These are phyloP conservation scores for Coniferiporia sulphurascens DNA, from an alignment of 1,284 basidiomycete species.

Conservation along the genomic window DNA sequence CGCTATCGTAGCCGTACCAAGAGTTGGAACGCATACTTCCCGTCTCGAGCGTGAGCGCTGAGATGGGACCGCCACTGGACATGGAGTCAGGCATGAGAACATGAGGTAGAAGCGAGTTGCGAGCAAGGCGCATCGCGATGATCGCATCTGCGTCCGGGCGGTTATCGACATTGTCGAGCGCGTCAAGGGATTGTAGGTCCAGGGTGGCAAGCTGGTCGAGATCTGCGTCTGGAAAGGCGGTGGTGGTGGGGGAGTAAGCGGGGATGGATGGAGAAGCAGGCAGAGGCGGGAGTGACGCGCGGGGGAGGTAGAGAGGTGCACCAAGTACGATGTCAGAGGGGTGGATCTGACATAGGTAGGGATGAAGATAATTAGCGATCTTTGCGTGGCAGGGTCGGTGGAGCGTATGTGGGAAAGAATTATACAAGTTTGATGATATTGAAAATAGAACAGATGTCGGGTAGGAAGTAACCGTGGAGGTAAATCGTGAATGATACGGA, in stretches of 20 bases:
- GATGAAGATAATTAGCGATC: not conserved
- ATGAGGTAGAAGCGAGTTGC: conserved; percentile 1
- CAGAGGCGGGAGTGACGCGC: conserved; percentile 1
- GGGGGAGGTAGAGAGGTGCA: not conserved
- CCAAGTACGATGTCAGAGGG: not conserved
- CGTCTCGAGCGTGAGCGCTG: conserved; percentile 4
- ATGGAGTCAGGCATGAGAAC: too few species aligned
- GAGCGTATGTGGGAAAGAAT: not conserved
- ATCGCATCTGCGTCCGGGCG: conserved; percentile 9
- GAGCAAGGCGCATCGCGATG: conserved; percentile 1
- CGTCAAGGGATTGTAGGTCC: not conserved
- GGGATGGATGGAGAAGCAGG: not conserved
- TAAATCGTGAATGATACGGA: not conserved
- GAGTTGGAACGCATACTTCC: conserved; percentile 3
- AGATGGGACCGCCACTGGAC: not conserved
- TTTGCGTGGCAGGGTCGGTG: too few species aligned
- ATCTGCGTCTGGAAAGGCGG: too few species aligned
- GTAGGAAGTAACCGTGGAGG: not conserved
- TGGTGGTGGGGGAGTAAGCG: not conserved
- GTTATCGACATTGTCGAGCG: conserved; percentile 10
- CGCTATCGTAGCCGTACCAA: not conserved
- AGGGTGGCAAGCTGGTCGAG: not conserved
- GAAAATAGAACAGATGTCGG: not conserved
- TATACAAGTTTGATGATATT: not conserved
- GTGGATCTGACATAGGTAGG: not conserved